Conservation (phyloP, 2,329 filamentous ascomycete genomes). For the Aspergillaceae sp. region DNA sequence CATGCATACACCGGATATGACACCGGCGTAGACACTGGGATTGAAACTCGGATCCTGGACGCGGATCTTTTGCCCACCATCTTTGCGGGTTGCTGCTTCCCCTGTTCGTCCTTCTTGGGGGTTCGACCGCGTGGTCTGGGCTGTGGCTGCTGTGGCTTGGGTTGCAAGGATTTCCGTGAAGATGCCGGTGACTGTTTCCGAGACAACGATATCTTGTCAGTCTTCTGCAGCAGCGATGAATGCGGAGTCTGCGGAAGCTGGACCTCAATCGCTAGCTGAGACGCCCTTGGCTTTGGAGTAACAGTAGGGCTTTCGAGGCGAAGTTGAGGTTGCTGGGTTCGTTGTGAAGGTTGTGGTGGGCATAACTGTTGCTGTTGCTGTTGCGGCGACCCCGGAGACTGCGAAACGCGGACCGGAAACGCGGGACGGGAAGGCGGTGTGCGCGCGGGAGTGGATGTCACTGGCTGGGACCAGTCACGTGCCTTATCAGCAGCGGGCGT, state of each 20-base stretch:
- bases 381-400: background rate
- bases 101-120: background rate
- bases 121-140: background rate
- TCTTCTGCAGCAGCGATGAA: background rate
- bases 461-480: conserved; percentile 7
- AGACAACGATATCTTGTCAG: too few relatives aligned
- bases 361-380: background rate
- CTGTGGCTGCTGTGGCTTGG: background rate
- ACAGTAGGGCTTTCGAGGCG: too few relatives aligned
- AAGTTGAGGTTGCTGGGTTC: too few relatives aligned
- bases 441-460: background rate
- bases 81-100: background rate
- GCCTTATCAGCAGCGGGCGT: conserved; percentile 7
- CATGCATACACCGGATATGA: conserved; percentile 45
- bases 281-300: too few relatives aligned
- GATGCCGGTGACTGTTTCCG: too few relatives aligned
- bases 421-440: background rate
- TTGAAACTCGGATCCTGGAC: conserved; percentile 16
- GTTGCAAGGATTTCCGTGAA: background rate
- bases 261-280: too few relatives aligned
- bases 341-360: too few relatives aligned
- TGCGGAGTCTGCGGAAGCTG: too few relatives aligned
- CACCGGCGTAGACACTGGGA: conserved; percentile 10
- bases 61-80: conserved; percentile 10
- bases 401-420: background rate